Base-by-base conservation (phyloP, 2,329 filamentous ascomycete species). In the Kalmusia sp. region DNA sequence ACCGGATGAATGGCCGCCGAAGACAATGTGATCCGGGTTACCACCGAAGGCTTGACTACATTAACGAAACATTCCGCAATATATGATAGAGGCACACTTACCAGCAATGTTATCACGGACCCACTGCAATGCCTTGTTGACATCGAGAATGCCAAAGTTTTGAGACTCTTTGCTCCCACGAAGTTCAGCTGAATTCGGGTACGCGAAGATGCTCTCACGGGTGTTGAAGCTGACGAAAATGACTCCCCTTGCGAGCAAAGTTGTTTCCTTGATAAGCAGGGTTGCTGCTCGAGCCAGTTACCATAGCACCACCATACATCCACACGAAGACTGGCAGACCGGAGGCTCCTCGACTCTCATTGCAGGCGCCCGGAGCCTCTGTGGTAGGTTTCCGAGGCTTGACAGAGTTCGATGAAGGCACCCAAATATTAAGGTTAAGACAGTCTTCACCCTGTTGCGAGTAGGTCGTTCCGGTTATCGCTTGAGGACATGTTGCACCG, bases 231-330 rank as follows among this genome's bases (percentile, higher is more conserved):
- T 66, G n/a, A 66, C 63, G 25, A 55, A 66, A 15, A 66, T 44
- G 17, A 64, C 62, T 22, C 58, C n/a, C 63, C 37, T 64, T 64
- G 43, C 58, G 62, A 47, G 63, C 62, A 44, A 66, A 66, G 27
- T 77, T 71, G 62, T 75, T 77, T 55, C 78, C 77, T 58, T 74
- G 75, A 50, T 76, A 58, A 15, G 72, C 70, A 17, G 76, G 70
- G 56, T 78, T 78, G 65, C 74, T 78, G 64, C 58, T 66, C 17
- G 63, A 66, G 6, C 74, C 74, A 6, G 73, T 76, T 19, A 77
- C 74, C 74, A 77, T 76, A 6, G 73, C 74, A 31, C 72, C 76
- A 2, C 76, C 76, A 25, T 78, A 78, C 73, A 78, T 76, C 62
- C 77, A 79, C 0, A 79, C 70, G 8, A 76, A 72, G 2, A 77